A percentile compares a stretch with the other conserved stretches of the same genome.
Evolutionary conservation across 208 protist genomes (phyloP).

Genomic region (Zelonia costaricensis): DNA sequence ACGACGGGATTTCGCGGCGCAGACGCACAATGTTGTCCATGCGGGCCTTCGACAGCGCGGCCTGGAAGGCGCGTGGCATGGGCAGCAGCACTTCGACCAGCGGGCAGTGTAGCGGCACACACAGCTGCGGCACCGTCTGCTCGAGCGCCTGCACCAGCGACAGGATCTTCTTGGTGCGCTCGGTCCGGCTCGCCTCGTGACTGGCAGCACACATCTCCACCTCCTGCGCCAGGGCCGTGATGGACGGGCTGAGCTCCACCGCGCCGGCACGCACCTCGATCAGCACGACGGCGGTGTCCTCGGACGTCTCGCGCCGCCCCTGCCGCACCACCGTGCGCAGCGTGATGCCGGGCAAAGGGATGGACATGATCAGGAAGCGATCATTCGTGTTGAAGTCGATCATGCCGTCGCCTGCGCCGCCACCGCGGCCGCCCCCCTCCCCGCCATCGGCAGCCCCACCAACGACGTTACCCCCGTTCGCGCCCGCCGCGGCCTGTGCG

Average conservation of each 20-base stretch:
- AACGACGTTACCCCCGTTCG: not conserved
- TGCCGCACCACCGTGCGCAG: constrained; percentile 29
- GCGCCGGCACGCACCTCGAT: constrained; percentile 63
- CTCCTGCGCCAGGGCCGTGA: constrained; percentile 66
- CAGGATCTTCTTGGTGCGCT: constrained; percentile 29
- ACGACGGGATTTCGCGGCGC: constrained; percentile 1
- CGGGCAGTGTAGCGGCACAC: constrained; percentile 39
- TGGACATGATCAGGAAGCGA: constrained; percentile 41
- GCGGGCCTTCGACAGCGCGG: constrained; percentile 29
- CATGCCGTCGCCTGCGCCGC: not conserved
- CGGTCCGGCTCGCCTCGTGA: constrained; percentile 25
- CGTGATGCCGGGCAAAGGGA: constrained; percentile 61
- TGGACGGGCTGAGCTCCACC: constrained; percentile 76
- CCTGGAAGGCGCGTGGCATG: constrained; percentile 55
- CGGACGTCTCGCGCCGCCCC: constrained; percentile 9
- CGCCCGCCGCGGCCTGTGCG: not conserved
- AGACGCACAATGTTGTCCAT: constrained; percentile 30
- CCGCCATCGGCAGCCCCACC: not conserved
- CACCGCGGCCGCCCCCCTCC: not conserved
- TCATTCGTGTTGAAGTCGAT: constrained; percentile 31
- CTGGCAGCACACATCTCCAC: constrained; percentile 53
- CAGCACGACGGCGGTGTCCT: constrained; percentile 46
- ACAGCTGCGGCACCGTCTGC: constrained; percentile 20
- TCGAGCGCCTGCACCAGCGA: constrained; percentile 48
- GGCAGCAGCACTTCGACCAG: constrained; percentile 76